A percentile compares a stretch with the other conserved stretches of the same genome.
Evolutionary conservation across 768 basidiomycete species (phyloP).

Genomic region (Krasilnikovozyma curviuscula): DNA sequence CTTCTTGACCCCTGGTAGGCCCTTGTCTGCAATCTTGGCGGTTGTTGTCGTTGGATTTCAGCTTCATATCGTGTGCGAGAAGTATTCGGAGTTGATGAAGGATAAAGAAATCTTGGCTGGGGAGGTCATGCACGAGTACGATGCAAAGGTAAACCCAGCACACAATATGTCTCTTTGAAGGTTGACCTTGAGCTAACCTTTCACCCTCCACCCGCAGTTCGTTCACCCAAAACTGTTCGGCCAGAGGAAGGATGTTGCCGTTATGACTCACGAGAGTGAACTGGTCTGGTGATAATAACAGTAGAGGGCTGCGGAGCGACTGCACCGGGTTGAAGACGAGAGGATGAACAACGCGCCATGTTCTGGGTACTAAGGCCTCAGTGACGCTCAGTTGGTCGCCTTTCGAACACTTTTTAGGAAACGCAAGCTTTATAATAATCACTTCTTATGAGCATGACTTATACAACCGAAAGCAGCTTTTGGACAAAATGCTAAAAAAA

Average conservation of each 20-base stretch:
- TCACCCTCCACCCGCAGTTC: background rate
- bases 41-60: constrained; percentile 3
- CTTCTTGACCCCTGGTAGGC: background rate
- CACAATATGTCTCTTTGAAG: background rate
- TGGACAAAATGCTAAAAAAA: too few species aligned
- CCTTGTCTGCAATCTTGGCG: background rate
- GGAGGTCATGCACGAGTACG: constrained; percentile 12
- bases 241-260: constrained; percentile 4
- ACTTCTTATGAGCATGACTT: too few species aligned
- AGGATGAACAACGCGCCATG: too few species aligned
- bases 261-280: constrained; percentile 8
- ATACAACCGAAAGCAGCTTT: too few species aligned
- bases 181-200: background rate
- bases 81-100: constrained; percentile 2
- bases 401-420: too few species aligned
- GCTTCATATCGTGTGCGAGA: background rate
- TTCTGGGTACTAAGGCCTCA: too few species aligned
- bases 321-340: too few species aligned
- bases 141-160: constrained; percentile 8
- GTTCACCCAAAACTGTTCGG: constrained; percentile 9
- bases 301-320: too few species aligned
- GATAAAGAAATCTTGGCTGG: constrained; percentile 6
- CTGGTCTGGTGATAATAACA: constrained; percentile 11
- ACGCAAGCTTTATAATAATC: too few species aligned
- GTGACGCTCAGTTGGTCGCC: too few species aligned